phyloP scores from a whole-genome alignment of 2,329 filamentous ascomycete genomes.

The Fusarium decemcellulare region DNA sequence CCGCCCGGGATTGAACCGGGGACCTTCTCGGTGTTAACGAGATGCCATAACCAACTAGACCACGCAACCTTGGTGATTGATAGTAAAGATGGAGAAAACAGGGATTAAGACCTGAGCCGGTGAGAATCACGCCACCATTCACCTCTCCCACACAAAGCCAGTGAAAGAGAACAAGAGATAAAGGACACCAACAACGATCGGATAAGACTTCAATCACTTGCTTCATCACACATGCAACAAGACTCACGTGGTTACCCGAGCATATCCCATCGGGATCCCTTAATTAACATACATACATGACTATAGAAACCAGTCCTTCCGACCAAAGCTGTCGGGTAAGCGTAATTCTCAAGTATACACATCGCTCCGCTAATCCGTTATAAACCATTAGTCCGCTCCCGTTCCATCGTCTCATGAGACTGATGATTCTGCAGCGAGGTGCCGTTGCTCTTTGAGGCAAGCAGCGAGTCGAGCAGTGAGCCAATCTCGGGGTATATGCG shows the following conservation, averaged over 20 bases:
- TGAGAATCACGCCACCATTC: too few relatives aligned
- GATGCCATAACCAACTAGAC: slow-evolving; percentile 52
- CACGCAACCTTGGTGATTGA: slow-evolving; percentile 42
- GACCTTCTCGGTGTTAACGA: slow-evolving; percentile 52
- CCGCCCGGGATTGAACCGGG: slow-evolving; percentile 51
- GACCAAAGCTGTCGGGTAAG: slow-evolving; percentile 6
- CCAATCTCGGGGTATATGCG: slow-evolving; percentile 49
- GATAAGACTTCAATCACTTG: neutral
- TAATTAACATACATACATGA: neutral
- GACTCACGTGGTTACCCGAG: too few relatives aligned
- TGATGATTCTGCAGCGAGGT: slow-evolving; percentile 30
- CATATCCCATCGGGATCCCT: neutral
- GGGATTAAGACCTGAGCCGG: fast-evolving
- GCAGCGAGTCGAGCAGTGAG: slow-evolving; percentile 44
- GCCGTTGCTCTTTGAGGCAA: slow-evolving; percentile 37
- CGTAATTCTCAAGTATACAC: slow-evolving; percentile 9
- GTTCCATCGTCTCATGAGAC: slow-evolving; percentile 28
- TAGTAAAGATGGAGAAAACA: fast-evolving
- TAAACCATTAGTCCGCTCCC: slow-evolving; percentile 37
- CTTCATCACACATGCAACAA: neutral
- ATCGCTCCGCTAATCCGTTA: slow-evolving; percentile 25
- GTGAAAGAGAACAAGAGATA: neutral
- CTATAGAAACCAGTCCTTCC: neutral
- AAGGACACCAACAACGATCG: neutral
- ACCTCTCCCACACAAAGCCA: neutral